Conservation (phyloP, 148 eudicot genomes). For the Suaeda aralocaspica region DNA sequence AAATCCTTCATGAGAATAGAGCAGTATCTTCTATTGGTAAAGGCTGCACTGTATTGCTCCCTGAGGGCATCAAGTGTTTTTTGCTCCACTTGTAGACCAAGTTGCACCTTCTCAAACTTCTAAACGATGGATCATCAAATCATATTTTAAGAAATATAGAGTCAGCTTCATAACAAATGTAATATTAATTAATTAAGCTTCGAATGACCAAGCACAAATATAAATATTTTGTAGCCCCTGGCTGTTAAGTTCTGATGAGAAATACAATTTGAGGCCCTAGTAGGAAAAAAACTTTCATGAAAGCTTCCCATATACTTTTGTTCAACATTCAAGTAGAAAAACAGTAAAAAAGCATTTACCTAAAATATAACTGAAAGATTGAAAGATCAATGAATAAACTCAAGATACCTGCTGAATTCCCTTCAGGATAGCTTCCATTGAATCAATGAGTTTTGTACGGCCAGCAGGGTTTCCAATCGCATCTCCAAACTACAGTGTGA, state of each 20-base stretch:
- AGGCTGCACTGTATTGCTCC: conserved; percentile 45
- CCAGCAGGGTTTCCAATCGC: conserved; percentile 57
- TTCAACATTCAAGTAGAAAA: background rate
- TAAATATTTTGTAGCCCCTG: background rate
- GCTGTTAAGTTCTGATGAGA: background rate
- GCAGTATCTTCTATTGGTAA: conserved; percentile 45
- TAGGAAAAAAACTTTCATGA: background rate
- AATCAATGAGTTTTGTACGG: conserved; percentile 49
- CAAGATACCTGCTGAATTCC: conserved; percentile 57
- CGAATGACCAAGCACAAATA: background rate
- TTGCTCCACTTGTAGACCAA: conserved; percentile 38
- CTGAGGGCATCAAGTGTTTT: conserved; percentile 41
- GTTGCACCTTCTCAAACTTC: conserved; percentile 58
- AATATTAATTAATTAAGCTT: background rate
- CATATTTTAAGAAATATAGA: background rate
- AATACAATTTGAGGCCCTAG: background rate
- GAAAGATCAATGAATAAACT: background rate
- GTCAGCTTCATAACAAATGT: background rate
- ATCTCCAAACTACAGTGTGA: conserved; percentile 49
- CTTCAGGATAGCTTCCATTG: conserved; percentile 55
- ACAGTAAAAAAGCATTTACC: too few relatives aligned
- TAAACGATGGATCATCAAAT: conserved; percentile 22
- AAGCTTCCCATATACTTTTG: background rate
- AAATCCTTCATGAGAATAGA: conserved; percentile 43
- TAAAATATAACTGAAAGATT: too few relatives aligned